Conservation (phyloP, 257 asterid species). For the Ballota nigra region DNA sequence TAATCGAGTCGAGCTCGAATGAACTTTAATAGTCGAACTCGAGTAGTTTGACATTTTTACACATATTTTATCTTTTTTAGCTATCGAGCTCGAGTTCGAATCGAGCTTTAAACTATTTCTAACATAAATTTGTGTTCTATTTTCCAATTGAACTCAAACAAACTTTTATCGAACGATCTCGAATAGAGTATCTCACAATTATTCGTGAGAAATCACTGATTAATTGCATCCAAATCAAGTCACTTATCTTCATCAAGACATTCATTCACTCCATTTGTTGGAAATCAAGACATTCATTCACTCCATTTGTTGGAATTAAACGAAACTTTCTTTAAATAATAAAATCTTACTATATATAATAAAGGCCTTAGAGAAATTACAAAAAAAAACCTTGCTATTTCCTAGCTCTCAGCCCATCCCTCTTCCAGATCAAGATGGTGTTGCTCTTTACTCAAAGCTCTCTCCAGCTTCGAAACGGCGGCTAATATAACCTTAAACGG, state of each 20-base stretch:
- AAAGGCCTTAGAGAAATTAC: not conserved
- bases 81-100: too few relatives aligned
- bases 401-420: conserved; percentile 64
- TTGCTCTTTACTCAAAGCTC: conserved; percentile 17
- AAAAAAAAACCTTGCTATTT: too few relatives aligned
- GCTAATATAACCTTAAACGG: conserved; percentile 48
- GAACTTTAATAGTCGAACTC: too few relatives aligned
- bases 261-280: not conserved
- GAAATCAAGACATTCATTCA: not conserved
- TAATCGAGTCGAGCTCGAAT: too few relatives aligned
- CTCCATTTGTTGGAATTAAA: not conserved
- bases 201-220: not conserved
- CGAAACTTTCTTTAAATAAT: not conserved
- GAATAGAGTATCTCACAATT: too few relatives aligned
- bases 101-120: too few relatives aligned
- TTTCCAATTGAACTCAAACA: too few relatives aligned
- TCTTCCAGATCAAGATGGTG: conserved; percentile 40
- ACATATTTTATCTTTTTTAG: too few relatives aligned
- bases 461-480: conserved; percentile 41
- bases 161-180: too few relatives aligned
- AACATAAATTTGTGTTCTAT: too few relatives aligned
- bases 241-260: not conserved
- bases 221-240: not conserved
- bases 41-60: too few relatives aligned
- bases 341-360: not conserved